Evolutionary conservation across 1,284 basidiomycete genomes (phyloP).

Genomic region (Pascua sp.): DNA sequence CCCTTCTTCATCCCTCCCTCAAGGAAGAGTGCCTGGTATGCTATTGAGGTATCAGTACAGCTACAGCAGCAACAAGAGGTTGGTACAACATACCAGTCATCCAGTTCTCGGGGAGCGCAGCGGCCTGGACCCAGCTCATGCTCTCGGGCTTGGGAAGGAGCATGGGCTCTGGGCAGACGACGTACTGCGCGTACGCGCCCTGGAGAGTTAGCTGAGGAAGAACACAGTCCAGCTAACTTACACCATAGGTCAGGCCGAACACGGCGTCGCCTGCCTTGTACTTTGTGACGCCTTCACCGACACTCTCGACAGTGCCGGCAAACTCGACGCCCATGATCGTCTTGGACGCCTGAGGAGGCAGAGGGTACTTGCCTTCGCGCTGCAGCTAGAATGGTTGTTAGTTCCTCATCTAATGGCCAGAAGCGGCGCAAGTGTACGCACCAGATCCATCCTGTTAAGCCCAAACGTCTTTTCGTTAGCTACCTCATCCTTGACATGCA

Average conservation of each 20-base stretch:
- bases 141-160: slow-evolving; percentile 70
- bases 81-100: slow-evolving; percentile 61
- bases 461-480: slow-evolving; percentile 61
- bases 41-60: slow-evolving; percentile 45
- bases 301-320: slow-evolving; percentile 64
- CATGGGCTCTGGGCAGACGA: slow-evolving; percentile 65
- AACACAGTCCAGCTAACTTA: slow-evolving; percentile 39
- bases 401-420: no score
- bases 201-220: slow-evolving; percentile 39
- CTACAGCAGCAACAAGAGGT: not conserved
- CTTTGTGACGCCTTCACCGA: slow-evolving; percentile 56
- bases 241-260: slow-evolving; percentile 70
- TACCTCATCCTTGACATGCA: not conserved
- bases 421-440: no score
- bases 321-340: slow-evolving; percentile 88
- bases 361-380: slow-evolving; percentile 67
- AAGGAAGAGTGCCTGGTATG: slow-evolving; percentile 74
- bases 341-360: slow-evolving; percentile 69
- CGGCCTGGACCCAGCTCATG: slow-evolving; percentile 77
- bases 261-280: slow-evolving; percentile 81
- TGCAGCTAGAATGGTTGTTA: slow-evolving; percentile 50
- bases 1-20: slow-evolving; percentile 66
- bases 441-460: slow-evolving; percentile 81
- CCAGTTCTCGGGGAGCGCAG: slow-evolving; percentile 79
- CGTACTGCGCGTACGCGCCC: slow-evolving; percentile 92